Evolutionary conservation across 345 rosid species (phyloP).

Genomic region (Salix koriyanagi): DNA sequence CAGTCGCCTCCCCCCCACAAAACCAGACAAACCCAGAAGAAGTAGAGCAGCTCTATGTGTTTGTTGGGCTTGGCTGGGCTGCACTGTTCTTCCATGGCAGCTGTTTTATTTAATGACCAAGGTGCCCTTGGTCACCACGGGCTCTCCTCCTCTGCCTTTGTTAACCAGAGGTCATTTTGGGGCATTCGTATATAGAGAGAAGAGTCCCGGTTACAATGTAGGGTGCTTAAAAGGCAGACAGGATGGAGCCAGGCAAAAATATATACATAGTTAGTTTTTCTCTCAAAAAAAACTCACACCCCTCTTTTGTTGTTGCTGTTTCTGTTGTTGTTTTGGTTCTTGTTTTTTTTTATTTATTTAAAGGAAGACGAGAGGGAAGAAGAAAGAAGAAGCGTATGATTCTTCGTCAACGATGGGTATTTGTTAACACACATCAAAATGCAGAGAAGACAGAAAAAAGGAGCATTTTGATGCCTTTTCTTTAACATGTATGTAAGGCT

Average conservation of each 20-base stretch:
- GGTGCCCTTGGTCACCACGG: constrained; percentile 24
- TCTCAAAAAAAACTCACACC: background rate
- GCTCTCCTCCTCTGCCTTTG: constrained; percentile 2
- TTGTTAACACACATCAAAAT: background rate
- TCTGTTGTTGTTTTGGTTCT: background rate
- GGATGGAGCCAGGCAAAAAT: constrained; percentile 29
- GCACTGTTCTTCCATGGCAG: constrained; percentile 27
- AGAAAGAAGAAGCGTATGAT: background rate
- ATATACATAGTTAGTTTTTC: constrained; percentile 3
- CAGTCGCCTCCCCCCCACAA: background rate
- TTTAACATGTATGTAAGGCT: constrained; percentile 2
- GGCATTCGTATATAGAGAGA: constrained; percentile 24
- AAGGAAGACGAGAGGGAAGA: background rate
- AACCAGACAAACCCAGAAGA: constrained; percentile 16
- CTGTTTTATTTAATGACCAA: constrained; percentile 25
- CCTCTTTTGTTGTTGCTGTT: background rate
- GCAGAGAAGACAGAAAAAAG: background rate
- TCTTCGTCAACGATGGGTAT: constrained; percentile 9
- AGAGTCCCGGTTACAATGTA: constrained; percentile 28
- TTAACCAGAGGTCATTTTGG: constrained; percentile 35
- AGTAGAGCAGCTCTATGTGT: background rate
- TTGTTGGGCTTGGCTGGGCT: constrained; percentile 14
- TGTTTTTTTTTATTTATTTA: background rate
- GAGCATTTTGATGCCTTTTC: constrained; percentile 13
- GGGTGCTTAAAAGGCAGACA: constrained; percentile 28